Evolutionary conservation across 768 basidiomycete species (phyloP), one percentile per base, ranked within the genome.

Genomic region (Tubosaeta sp.): DNA sequence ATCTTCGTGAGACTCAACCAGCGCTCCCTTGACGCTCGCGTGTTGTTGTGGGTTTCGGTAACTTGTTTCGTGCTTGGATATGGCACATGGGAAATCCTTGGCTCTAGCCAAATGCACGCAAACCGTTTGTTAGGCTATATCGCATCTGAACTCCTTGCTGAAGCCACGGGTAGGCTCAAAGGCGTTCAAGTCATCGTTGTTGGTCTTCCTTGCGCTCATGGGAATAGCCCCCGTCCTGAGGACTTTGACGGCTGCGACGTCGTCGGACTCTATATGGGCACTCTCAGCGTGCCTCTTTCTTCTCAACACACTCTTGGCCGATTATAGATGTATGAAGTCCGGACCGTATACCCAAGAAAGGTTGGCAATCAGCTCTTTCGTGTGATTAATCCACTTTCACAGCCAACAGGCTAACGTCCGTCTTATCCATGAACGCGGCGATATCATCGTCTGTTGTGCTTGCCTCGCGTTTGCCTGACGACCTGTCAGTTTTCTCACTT

Each of bases 221-320:
- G 86, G 93, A 14, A 76, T 97, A 48, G 86, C 94, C 3, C 96
- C 96, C 13, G 88, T 97, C 10, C 74, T 98, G 49, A 82, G 86
- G 62, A 97, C 95, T 6, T 72, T 99, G 62, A 95, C 93, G 25
- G 88, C 90, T 34, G 91, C 94, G 22, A 97, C 94, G 4, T 96
- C 95, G 34, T 90, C 90, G 12, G 96, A 99, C 67, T 93, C 93
- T 25, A 94, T 98, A 57, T 97, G 93, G 93, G 94, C 95, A 6
- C 71, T 97, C 45, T 82, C 92, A n/a, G 89, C 90, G 4, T 76
- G 77, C 46, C 79, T 98, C 39, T 90, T 97, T 68, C 73, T 82
- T 46, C 72, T 96, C 34, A 92, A 94, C 65, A 76, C 84, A 18
- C 72, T 94, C 51, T 72, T 97, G 43, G 88, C 88, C 13, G 92